Evolutionary conservation across 2,329 filamentous ascomycete genomes (phyloP), one percentile per base, ranked within the genome.

Genomic region (Cytospora chrysosperma): DNA sequence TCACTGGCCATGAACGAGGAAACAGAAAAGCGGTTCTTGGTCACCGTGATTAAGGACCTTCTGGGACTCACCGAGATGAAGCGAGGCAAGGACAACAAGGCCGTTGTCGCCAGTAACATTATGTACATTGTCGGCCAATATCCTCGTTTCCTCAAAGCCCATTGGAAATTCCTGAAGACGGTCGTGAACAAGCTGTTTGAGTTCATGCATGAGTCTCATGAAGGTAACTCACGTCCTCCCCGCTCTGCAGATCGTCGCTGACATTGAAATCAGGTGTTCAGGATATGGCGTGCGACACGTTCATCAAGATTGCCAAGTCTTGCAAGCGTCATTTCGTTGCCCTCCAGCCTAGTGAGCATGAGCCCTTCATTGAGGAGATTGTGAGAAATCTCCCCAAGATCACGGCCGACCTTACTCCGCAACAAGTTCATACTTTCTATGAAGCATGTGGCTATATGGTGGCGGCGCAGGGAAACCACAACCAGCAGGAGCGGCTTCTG

Each of bases 71-170:
- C 95, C 0, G 95, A 99, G 77, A 97, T 97, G 93, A 99, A 99
- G 82, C 91, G 96, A 60, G 95, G 95, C 67, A 99, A 99, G 73
- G 95, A 99, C 81, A 99, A 99, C 85, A 99, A 99, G 76, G 95
- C 95, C 15, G 95, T 99, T 12, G 95, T 99, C 49, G 95, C 95
- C 67, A 97, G 92, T 79, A 99, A 99, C 79, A 99, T 99, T 73
- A 99, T 99, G 95, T 99, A 99, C 76, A 99, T 99, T 79, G 95
- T 99, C 66, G 95, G 95, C 64, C 95, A 99, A 75, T 99, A 99
- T 74, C 95, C 95, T 43, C 91, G 95, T 24, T 99, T 99, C 80
- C 81, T 99, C 71, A 99, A 99, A 81, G 95, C 95, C 1, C 95
- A 99, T 77, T 99, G 95, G 95, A 99, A 99, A 76, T 99, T 99